Base-by-base conservation (phyloP, 257 asterid genomes). In the Solanum virginianum region DNA sequence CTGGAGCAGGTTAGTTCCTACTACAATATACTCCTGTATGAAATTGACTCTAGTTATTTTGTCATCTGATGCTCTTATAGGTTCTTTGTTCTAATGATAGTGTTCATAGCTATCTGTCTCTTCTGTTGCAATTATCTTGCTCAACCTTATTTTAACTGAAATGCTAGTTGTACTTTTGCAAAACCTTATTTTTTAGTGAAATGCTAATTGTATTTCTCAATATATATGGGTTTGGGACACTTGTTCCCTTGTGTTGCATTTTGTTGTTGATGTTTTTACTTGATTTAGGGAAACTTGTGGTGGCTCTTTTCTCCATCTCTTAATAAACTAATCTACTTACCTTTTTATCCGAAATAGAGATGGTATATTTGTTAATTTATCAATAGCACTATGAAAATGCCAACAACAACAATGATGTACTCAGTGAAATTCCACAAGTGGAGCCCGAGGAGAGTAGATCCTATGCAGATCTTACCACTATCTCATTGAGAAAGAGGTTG, bases 1-100 rank as follows among this genome's bases (percentile, higher is more conserved):
- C 81, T 22, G 59, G 71, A 87, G 82, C 85, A 65, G 92, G 91
- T 88, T 24, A 83, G 88, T 63, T 36, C 60, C 45, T 29, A 69
- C 56, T 79, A 53, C 14, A 79, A 24, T 18, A 32, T 83, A 29
- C n/a, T 43, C 54, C 83, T 65, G 17, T 55, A 65, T 39, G 8
- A 22, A 51, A 29, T 32, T 53, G n/a, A 70, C 13, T 62, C 53
- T 65, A 4, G 39, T n/a, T 22, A 18, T 56, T 20, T 51, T 53
- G 14, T 77, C 62, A 14, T 75, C 62, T 49, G 82, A 51, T 75
- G 60, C 43, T 47, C n/a, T 24, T 49, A 75, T 24, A 18, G 11
- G 49, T 51, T 77, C 32, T 77, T 51, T 77, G 82, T 77, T 49
- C 82, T 77, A 32, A 24, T 77, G 43, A 77, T 51, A 54, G 24